These are phyloP conservation scores for Dioscorea dumetorum DNA, from an alignment of 106 monocot genomes.

Conservation along the genomic window DNA sequence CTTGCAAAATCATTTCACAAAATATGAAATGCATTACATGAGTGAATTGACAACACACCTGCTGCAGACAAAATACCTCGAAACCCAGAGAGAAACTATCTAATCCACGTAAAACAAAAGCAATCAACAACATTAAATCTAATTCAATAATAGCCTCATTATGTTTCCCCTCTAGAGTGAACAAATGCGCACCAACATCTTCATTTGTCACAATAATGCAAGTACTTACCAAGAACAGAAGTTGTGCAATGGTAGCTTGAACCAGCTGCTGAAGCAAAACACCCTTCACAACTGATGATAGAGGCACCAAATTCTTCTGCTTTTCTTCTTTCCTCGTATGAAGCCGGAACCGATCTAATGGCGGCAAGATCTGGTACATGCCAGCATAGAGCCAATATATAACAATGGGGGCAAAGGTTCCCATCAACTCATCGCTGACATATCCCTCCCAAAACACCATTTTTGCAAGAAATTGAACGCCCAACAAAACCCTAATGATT, in stretches of 20 bases:
- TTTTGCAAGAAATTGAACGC: not conserved
- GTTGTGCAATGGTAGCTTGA: slow-evolving; percentile 47
- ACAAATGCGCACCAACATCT: too few relatives aligned
- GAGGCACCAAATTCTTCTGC: slow-evolving; percentile 58
- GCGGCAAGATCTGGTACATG: slow-evolving; percentile 61
- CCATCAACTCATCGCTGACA: slow-evolving; percentile 65
- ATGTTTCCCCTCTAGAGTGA: too few relatives aligned
- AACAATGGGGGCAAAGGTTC: slow-evolving; percentile 70
- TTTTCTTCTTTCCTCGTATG: slow-evolving; percentile 66
- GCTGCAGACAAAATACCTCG: too few relatives aligned
- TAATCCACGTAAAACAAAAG: too few relatives aligned
- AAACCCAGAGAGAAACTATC: too few relatives aligned
- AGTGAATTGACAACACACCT: too few relatives aligned
- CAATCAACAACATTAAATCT: too few relatives aligned
- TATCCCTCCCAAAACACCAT: slow-evolving; percentile 79
- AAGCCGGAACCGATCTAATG: slow-evolving; percentile 53
- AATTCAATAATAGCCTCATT: too few relatives aligned
- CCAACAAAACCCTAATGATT: too few relatives aligned
- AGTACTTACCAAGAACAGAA: slow-evolving; percentile 68
- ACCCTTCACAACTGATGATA: slow-evolving; percentile 48
- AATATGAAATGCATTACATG: too few relatives aligned
- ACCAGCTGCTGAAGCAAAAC: slow-evolving; percentile 74
- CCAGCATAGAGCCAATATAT: slow-evolving; percentile 86
- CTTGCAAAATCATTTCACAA: too few relatives aligned
- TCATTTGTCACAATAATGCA: too few relatives aligned